phyloP scores from a whole-genome alignment of 2,329 filamentous ascomycete species.

The Trichoderma sp. region DNA sequence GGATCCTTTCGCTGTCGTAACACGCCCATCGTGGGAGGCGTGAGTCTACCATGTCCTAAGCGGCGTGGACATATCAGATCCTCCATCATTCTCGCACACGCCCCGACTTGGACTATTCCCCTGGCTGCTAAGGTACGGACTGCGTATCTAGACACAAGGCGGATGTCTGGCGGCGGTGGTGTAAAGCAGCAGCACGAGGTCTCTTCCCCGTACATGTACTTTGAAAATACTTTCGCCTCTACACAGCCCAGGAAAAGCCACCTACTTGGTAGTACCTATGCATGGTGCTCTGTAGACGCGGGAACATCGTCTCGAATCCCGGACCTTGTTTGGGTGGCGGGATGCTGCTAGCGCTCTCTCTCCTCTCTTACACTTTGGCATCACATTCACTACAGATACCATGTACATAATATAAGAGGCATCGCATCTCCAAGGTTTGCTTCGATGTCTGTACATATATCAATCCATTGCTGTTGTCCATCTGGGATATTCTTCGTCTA shows the following conservation, averaged over 20 bases:
- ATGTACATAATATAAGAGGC: conserved; percentile 6
- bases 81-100: no score
- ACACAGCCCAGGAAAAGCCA: background rate
- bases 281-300: background rate
- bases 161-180: background rate
- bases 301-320: background rate
- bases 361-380: background rate
- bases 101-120: no score
- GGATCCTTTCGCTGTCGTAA: background rate
- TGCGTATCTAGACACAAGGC: background rate
- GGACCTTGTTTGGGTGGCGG: background rate
- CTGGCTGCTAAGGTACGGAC: background rate
- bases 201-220: background rate
- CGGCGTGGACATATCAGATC: no score
- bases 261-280: no score
- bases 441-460: background rate
- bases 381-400: background rate
- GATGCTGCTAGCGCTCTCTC: background rate
- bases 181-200: background rate
- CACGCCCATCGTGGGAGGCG: background rate
- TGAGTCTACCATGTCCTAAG: no score
- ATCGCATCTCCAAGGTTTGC: background rate
- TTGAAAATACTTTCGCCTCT: background rate
- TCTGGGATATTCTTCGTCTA: background rate
- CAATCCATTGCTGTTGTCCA: background rate